These are phyloP conservation scores for Pseudoscleropodium purum DNA, from an alignment of 225 moss, liverwort and hornwort species.

Conservation along the genomic window DNA sequence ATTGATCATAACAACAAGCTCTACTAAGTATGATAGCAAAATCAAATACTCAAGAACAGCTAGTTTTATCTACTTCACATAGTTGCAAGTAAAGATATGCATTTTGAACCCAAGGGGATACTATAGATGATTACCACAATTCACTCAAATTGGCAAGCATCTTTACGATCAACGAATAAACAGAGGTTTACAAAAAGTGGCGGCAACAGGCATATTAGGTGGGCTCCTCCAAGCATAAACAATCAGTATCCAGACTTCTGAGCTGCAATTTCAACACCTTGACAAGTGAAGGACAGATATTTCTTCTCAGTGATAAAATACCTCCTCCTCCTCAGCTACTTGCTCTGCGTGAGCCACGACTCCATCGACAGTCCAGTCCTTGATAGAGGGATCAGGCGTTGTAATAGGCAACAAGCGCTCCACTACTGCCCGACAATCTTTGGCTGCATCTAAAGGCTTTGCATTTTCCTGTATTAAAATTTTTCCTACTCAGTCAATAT, in stretches of 20 bases:
- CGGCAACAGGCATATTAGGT: neutral
- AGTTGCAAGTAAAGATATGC: neutral
- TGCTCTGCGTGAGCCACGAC: slow-evolving; percentile 49
- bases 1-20: neutral
- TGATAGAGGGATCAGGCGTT: slow-evolving; percentile 33
- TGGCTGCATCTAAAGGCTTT: slow-evolving; percentile 70
- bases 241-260: neutral
- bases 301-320: slow-evolving; percentile 1
- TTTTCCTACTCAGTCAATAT: neutral
- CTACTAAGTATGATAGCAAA: neutral
- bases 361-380: slow-evolving; percentile 81
- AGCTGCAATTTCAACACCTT: neutral
- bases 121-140: neutral
- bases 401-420: slow-evolving; percentile 62
- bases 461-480: slow-evolving; percentile 33
- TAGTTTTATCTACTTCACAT: neutral
- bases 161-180: neutral
- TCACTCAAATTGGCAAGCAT: neutral
- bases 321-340: slow-evolving; percentile 59
- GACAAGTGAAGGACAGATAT: neutral
- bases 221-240: neutral
- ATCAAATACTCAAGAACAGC: neutral
- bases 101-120: neutral
- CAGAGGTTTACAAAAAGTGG: neutral
- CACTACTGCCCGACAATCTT: slow-evolving; percentile 56